Conservation (phyloP, 257 asterid genomes). For the Haberlea rhodopensis region DNA sequence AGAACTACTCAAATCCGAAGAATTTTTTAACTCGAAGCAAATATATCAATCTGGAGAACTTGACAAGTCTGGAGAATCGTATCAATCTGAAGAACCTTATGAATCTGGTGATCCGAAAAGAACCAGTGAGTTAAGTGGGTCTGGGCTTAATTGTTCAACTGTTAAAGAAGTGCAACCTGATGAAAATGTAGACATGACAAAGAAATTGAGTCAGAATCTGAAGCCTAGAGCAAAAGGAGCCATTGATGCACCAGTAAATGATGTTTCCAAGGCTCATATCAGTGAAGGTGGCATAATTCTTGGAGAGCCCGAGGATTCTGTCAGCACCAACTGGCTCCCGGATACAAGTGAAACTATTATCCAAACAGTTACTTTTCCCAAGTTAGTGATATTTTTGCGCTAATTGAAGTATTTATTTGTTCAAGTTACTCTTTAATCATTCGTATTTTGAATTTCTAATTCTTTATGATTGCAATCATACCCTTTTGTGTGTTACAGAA, state of each 20-base stretch:
- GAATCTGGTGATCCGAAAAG: conserved; percentile 18
- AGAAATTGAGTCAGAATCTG: conserved; percentile 15
- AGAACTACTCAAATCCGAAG: conserved; percentile 28
- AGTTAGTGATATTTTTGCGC: conserved; percentile 38
- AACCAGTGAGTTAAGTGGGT: conserved; percentile 22
- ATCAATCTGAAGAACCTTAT: conserved; percentile 23
- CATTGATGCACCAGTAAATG: conserved; percentile 14
- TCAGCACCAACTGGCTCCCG: conserved; percentile 16
- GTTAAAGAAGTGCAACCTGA: conserved; percentile 25
- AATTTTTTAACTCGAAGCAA: conserved; percentile 12
- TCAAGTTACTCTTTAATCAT: neutral
- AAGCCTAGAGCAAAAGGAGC: conserved; percentile 20
- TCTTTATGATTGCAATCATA: conserved; percentile 5
- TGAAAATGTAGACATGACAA: conserved; percentile 17
- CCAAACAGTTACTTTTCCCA: conserved; percentile 29
- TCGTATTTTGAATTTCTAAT: conserved; percentile 14
- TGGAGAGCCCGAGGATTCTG: conserved; percentile 23
- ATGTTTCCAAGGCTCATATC: conserved; percentile 24
- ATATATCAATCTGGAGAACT: conserved; percentile 9
- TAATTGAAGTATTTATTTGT: neutral
- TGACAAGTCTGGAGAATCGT: neutral
- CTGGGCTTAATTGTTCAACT: conserved; percentile 15
- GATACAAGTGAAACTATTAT: conserved; percentile 24
- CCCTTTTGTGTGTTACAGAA: conserved; percentile 37
- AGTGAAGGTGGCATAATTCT: conserved; percentile 22